These are phyloP conservation scores for Rhynchospora pubera DNA, from an alignment of 176 grass and related monocot genomes.

Conservation along the genomic window DNA sequence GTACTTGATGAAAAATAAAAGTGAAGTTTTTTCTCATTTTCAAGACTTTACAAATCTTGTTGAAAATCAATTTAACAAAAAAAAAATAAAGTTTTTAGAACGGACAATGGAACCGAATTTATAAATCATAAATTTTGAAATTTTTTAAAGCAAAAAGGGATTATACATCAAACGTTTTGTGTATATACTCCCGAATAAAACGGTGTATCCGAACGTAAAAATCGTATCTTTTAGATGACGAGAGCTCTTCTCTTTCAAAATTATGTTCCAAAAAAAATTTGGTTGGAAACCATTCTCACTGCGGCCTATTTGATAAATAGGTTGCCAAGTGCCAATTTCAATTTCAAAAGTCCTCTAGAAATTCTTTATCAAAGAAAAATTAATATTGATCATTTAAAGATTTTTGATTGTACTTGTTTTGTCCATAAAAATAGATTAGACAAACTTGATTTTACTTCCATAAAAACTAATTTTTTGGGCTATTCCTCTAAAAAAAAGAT, in stretches of 20 bases:
- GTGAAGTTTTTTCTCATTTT: neutral
- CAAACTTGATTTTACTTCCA: too few species aligned
- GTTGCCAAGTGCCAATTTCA: neutral
- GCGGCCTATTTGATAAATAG: neutral
- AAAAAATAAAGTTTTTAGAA: neutral
- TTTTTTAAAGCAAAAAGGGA: neutral
- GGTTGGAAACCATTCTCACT: neutral
- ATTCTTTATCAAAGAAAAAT: neutral
- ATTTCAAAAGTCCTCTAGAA: neutral
- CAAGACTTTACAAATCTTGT: neutral
- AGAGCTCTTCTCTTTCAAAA: neutral
- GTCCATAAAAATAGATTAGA: neutral
- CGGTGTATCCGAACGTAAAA: neutral
- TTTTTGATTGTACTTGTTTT: neutral
- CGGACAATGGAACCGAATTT: neutral
- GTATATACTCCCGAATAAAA: neutral
- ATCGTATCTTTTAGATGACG: neutral
- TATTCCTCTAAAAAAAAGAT: too few species aligned
- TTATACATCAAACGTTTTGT: neutral
- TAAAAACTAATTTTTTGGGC: too few species aligned
- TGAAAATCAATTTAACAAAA: neutral
- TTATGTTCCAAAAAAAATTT: neutral
- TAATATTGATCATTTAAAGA: neutral
- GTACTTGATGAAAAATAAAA: neutral
- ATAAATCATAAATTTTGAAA: neutral